Evolutionary conservation across 148 eudicot genomes (phyloP).

Genomic region (Vaccinium myrtillus): DNA sequence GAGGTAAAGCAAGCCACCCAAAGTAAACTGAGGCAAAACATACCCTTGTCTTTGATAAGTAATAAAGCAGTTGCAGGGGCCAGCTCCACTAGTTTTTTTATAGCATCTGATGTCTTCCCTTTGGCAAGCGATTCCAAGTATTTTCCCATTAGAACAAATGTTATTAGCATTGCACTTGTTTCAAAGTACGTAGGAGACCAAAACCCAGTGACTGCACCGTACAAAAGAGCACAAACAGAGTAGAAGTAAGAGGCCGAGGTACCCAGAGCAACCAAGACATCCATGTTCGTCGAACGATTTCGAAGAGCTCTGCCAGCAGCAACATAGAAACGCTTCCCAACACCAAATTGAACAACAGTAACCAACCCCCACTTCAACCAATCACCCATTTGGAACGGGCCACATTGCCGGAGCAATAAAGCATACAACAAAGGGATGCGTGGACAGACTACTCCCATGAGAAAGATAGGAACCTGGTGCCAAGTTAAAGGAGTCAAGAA

Average conservation of each 20-base stretch:
- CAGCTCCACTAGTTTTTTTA: conserved; percentile 90
- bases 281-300: conserved; percentile 96
- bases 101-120: conserved; percentile 96
- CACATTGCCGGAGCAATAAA: conserved; percentile 76
- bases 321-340: conserved; percentile 94
- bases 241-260: conserved; percentile 94
- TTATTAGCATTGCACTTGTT: conserved; percentile 94
- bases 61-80: conserved; percentile 89
- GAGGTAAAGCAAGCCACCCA: not conserved
- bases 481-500: conserved; percentile 21
- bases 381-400: conserved; percentile 94
- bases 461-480: conserved; percentile 73
- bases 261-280: conserved; percentile 93
- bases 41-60: conserved; percentile 80
- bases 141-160: conserved; percentile 91
- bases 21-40: not conserved
- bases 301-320: conserved; percentile 92
- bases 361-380: conserved; percentile 92
- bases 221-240: conserved; percentile 83
- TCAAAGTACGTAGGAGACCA: conserved; percentile 96
- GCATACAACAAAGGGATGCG: conserved; percentile 83
- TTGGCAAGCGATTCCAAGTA: conserved; percentile 90
- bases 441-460: conserved; percentile 82
- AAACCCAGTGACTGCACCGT: conserved; percentile 88
- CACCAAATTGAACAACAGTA: conserved; percentile 75